Evolutionary conservation across 768 basidiomycete genomes (phyloP).

Genomic region (Lactifluus echinatus): DNA sequence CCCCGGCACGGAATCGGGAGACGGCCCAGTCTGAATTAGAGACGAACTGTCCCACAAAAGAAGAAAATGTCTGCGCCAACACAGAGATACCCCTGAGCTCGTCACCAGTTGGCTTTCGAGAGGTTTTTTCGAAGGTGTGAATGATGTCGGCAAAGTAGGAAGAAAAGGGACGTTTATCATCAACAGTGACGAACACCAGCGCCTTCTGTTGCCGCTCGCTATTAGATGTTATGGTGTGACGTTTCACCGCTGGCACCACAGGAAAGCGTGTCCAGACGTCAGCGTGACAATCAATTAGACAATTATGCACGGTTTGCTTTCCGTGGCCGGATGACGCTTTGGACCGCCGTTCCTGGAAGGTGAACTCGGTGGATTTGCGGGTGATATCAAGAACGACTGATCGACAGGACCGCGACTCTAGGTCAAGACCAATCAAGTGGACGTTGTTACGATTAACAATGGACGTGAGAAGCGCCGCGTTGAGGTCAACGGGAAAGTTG

Average conservation of each 20-base stretch:
- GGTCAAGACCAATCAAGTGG: conserved; percentile 37
- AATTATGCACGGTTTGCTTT: conserved; percentile 33
- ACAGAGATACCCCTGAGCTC: conserved; percentile 34
- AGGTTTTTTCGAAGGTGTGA: conserved; percentile 37
- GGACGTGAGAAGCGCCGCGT: conserved; percentile 35
- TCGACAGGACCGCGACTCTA: conserved; percentile 26
- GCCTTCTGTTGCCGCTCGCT: conserved; percentile 27
- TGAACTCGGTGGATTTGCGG: conserved; percentile 47
- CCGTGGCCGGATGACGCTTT: conserved; percentile 19
- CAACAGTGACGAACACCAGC: conserved; percentile 39
- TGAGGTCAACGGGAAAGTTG: conserved; percentile 17
- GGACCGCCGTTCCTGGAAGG: conserved; percentile 38
- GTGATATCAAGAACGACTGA: conserved; percentile 47
- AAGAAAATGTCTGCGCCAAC: conserved; percentile 26
- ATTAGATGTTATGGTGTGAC: conserved; percentile 6
- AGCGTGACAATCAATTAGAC: conserved; percentile 9
- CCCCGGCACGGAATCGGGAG: conserved; percentile 41
- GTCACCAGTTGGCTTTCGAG: conserved; percentile 45
- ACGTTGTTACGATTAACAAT: conserved; percentile 34
- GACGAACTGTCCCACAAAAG: conserved; percentile 21
- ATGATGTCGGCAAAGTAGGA: conserved; percentile 41
- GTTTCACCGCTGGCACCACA: conserved; percentile 8
- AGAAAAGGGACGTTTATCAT: conserved; percentile 29
- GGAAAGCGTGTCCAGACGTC: conserved; percentile 14
- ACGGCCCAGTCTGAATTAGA: conserved; percentile 17